Evolutionary conservation across 2,329 filamentous ascomycete genomes (phyloP), one percentile per base, ranked within the genome.

Genomic region (Fusarium domesticum): DNA sequence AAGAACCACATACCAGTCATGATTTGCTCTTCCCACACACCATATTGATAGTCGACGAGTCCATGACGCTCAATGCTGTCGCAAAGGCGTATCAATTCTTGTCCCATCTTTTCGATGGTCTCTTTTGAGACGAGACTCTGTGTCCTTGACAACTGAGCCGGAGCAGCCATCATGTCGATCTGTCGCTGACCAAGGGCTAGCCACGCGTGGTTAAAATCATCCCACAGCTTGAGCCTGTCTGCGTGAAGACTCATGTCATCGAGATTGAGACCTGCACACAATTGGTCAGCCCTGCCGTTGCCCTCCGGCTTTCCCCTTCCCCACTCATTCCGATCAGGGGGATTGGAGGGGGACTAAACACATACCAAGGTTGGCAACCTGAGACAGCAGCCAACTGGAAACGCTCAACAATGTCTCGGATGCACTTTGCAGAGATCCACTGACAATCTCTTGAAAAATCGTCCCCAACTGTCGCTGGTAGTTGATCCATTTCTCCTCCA

Each of bases 1-100:
- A 42, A 15, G 28, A 38, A 12, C 38, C 8, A 60, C 87, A 69
- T 74, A 96, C 91, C 78, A 46, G 80, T 79, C 57, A 93, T 80
- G 57, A 97, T 96, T 62, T 88, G 83, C 63, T 97, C 91, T 68
- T 97, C 93, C 81, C 89, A 95, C 18, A 97, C 88, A 7, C 93
- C 93, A 71, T 96, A 95, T 61, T 97, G 87, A 65, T 97, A 98
- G 70, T 98, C 93, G 10, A 98, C 89, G 37, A 98, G 72, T n/a
- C 93, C 93, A 63, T 95, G 85, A 55, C 86, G 84, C 67, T 97
- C 92, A 50, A 97, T 80, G 39, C 80, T 80, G 64, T 97, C 90
- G 64, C 91, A 95, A 39, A 96, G 74, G 39, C 83, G 79, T 43
- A 95, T 78, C 20, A 98, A 69, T 59, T 95, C 86, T 42, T 85